A percentile compares a stretch with the other conserved stretches of the same genome.
Evolutionary conservation across 768 basidiomycete genomes (phyloP).

Genomic region (Glaciozyma antarctica): DNA sequence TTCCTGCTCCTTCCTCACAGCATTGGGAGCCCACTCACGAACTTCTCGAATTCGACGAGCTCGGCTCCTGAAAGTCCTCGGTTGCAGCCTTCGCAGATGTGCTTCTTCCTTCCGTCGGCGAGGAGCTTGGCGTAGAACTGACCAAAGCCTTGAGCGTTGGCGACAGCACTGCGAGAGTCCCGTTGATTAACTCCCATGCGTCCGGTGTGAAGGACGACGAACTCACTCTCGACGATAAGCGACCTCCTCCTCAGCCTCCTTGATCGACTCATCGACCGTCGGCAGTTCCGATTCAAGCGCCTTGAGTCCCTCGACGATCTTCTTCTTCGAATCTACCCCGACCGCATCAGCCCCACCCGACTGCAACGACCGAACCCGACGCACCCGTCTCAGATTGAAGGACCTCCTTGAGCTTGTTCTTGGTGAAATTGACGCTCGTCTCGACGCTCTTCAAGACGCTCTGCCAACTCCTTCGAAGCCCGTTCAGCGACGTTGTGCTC

Average conservation of each 20-base stretch:
- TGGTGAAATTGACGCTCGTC: conserved; percentile 52
- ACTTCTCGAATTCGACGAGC: conserved; percentile 56
- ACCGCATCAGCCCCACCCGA: too few species aligned
- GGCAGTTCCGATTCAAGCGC: conserved; percentile 29
- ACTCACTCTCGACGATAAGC: conserved; percentile 5
- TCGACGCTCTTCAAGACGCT: conserved; percentile 57
- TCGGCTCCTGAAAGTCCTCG: conserved; percentile 54
- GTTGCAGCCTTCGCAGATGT: conserved; percentile 67
- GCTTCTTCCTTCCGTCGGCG: conserved; percentile 52
- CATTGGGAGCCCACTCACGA: conserved; percentile 45
- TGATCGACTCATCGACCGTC: conserved; percentile 38
- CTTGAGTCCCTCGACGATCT: conserved; percentile 39
- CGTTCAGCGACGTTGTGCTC: conserved; percentile 48
- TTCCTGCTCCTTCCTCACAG: too few species aligned
- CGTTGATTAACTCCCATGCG: not conserved
- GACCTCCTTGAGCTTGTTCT: conserved; percentile 55
- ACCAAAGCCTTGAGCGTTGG: conserved; percentile 21
- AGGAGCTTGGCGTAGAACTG: conserved; percentile 50
- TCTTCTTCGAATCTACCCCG: conserved; percentile 38
- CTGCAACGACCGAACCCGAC: too few species aligned
- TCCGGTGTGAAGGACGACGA: too few species aligned
- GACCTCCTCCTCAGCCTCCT: conserved; percentile 37
- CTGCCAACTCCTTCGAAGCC: conserved; percentile 50
- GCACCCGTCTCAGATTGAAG: conserved; percentile 56
- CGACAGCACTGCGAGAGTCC: not conserved